phyloP scores from a whole-genome alignment of 345 rosid genomes.

The Salix purpurea region DNA sequence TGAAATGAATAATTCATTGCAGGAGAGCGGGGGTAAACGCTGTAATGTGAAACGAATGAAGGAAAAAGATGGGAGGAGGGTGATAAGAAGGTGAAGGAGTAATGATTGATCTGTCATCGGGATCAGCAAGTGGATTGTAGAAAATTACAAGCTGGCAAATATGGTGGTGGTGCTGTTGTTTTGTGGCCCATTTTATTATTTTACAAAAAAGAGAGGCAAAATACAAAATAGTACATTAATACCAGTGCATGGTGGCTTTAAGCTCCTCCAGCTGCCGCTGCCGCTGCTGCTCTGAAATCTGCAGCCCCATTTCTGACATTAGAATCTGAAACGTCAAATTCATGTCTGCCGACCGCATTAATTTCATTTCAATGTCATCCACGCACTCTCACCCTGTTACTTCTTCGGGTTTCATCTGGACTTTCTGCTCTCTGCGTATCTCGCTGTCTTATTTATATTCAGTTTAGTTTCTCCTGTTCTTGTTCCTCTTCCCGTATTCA shows the following conservation, averaged over 20 bases:
- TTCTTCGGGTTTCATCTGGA: neutral
- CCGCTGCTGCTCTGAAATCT: neutral
- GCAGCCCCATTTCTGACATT: conserved; percentile 35
- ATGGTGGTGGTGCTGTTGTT: neutral
- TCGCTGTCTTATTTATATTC: neutral
- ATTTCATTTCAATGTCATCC: conserved; percentile 30
- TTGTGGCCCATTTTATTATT: neutral
- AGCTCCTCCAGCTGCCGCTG: neutral
- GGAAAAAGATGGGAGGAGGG: neutral
- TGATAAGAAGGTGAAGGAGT: neutral
- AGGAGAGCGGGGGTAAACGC: too few species aligned
- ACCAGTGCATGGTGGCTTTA: conserved; percentile 2
- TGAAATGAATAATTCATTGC: too few species aligned
- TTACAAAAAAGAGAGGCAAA: too few species aligned
- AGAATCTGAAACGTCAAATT: conserved; percentile 72
- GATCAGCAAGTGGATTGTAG: conserved; percentile 28
- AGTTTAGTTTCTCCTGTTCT: neutral
- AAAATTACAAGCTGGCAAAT: conserved; percentile 31
- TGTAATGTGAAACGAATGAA: neutral
- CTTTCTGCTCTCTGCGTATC: neutral
- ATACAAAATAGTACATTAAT: neutral
- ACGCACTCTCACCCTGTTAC: neutral
- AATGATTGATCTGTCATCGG: conserved; percentile 31
- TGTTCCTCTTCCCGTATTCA: neutral
- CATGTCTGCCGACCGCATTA: conserved; percentile 35